Evolutionary conservation across 2,329 filamentous ascomycete genomes (phyloP).

Genomic region (Alternaria ethzedia): DNA sequence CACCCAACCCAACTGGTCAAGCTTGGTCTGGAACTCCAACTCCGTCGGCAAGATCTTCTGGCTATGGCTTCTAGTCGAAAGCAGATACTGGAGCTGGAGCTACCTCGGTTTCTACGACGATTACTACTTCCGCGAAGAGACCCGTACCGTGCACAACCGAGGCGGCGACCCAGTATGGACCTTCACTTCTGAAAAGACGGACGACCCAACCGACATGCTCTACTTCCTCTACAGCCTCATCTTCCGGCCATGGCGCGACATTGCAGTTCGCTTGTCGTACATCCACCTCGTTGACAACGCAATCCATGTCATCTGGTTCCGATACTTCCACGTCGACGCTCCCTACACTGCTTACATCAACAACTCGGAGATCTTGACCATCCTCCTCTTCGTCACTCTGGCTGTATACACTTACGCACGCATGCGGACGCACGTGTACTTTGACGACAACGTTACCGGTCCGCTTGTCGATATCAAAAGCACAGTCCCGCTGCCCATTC

Average conservation of each 20-base stretch:
- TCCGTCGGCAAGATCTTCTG: neutral
- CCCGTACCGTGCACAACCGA: neutral
- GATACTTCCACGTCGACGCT: neutral
- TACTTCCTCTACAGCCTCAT: neutral
- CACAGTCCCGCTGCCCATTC: neutral
- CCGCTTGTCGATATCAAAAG: neutral
- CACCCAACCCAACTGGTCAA: neutral
- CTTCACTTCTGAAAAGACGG: neutral
- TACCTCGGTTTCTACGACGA: slow-evolving; percentile 1
- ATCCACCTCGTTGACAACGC: neutral
- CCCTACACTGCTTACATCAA: neutral
- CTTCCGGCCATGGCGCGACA: neutral
- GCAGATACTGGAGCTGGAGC: neutral
- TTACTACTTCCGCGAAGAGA: neutral
- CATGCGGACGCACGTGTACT: neutral
- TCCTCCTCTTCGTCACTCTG: neutral
- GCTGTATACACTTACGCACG: neutral
- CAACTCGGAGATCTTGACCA: neutral
- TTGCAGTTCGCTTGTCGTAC: neutral
- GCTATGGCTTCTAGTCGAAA: neutral
- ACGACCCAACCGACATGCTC: neutral
- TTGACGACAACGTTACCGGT: neutral
- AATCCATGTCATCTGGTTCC: neutral
- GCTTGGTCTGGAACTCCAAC: neutral
- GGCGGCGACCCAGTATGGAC: neutral